Evolutionary conservation across 2,329 filamentous ascomycete genomes (phyloP).

Genomic region (Sporothrix luriei): DNA sequence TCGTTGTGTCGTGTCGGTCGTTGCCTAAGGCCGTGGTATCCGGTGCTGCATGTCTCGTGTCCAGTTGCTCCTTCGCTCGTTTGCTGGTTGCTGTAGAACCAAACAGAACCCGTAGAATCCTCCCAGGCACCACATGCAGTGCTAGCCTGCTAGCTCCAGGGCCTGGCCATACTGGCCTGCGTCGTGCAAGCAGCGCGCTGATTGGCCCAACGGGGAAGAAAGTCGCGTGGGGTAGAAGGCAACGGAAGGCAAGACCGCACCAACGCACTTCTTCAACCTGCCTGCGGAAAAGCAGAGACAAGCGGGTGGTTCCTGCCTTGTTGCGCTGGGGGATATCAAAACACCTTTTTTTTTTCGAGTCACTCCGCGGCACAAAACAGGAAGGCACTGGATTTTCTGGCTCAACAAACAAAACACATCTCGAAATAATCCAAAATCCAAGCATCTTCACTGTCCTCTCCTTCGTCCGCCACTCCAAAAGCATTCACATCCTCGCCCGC

Average conservation of each 20-base stretch:
- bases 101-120: conserved; percentile 17
- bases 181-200: conserved; percentile 12
- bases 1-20: background rate
- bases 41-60: background rate
- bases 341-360: conserved; percentile 5
- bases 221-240: conserved; percentile 36
- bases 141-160: conserved; percentile 13
- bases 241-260: conserved; percentile 31
- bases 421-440: background rate
- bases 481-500: background rate
- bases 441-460: conserved; percentile 6
- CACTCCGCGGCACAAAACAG: background rate
- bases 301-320: conserved; percentile 17
- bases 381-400: background rate
- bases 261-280: conserved; percentile 10
- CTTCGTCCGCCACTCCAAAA: background rate
- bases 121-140: conserved; percentile 24
- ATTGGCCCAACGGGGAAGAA: conserved; percentile 33
- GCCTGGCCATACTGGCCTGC: conserved; percentile 3
- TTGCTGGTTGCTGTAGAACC: conserved; percentile 16
- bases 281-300: conserved; percentile 2
- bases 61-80: background rate
- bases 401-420: background rate
- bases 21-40: conserved; percentile 4
- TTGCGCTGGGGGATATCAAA: conserved; percentile 5